These are phyloP conservation scores for Geopyxis carbonaria DNA, from an alignment of 495 filamentous ascomycete species.

Conservation along the genomic window DNA sequence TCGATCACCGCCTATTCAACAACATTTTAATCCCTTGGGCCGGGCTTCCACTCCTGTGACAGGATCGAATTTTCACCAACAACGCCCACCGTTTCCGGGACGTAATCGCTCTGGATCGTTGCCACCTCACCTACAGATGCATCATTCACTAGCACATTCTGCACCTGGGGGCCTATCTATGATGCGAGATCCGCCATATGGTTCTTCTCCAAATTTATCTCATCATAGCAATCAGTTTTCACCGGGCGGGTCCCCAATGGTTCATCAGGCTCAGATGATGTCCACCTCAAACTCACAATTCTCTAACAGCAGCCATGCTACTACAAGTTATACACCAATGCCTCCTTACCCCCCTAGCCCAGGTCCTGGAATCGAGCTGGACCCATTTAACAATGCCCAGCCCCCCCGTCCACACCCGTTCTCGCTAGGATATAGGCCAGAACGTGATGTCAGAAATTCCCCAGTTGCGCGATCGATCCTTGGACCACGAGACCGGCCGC, in stretches of 20 bases:
- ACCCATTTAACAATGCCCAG: slow-evolving; percentile 7
- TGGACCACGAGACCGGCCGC: slow-evolving; percentile 7
- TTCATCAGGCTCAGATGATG: background rate
- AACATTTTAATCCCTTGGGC: too few relatives aligned
- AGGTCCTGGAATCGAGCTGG: slow-evolving; percentile 7
- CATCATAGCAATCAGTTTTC: background rate
- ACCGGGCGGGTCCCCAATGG: background rate
- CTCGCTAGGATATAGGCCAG: slow-evolving; percentile 16
- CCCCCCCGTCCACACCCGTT: slow-evolving; percentile 10
- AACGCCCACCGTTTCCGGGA: too few relatives aligned
- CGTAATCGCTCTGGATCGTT: too few relatives aligned
- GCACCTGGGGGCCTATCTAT: background rate
- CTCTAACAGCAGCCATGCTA: background rate
- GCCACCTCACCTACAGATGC: too few relatives aligned
- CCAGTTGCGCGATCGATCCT: slow-evolving; percentile 16
- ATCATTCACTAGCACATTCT: too few relatives aligned
- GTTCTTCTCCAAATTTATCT: background rate
- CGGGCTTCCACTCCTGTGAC: too few relatives aligned
- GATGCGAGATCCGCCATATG: background rate
- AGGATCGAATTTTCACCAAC: too few relatives aligned
- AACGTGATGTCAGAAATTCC: slow-evolving; percentile 12
- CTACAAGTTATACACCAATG: slow-evolving; percentile 1
- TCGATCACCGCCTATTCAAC: too few relatives aligned
- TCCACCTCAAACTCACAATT: slow-evolving; percentile 1
- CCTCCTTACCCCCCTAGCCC: slow-evolving; percentile 1